Evolutionary conservation across 495 filamentous ascomycete species (phyloP), one percentile per base, ranked within the genome.

Genomic region (Hapsidospora chrysogenum): DNA sequence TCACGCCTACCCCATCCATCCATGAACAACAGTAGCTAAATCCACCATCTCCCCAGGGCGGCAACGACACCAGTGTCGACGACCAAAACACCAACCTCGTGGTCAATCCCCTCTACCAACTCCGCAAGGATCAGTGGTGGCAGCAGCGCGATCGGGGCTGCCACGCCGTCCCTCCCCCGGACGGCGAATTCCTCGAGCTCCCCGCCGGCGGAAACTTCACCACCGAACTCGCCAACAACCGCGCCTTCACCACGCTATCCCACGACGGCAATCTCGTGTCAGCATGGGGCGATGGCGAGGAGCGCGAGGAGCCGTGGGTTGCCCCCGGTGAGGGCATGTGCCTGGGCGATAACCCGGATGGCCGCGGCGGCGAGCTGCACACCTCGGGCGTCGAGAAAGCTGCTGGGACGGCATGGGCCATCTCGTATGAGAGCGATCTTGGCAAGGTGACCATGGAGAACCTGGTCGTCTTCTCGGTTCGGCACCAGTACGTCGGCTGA

Each of bases 221-320:
- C 2, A 58, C 68, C 19, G 66, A 74, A 46, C 47, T 70, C 8
- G 65, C 69, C 7, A 61, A 68, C 29, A 71, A 71, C 51, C 59
- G 56, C 6, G 60, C 47, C 1, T 48, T 52, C 11, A 70, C 66
- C 1, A 64, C 63, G 0, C 51, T 70, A 9, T 66, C 65, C 2
- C 67, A 53, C 32, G 55, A 50, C 25, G 57, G 64, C 9, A 36
- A 53, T n/a, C 52, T 42, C 25, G 44, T 45, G 3, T 43, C 47
- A 4, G 53, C 53, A 10, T 67, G 63, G 62, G 59, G 61, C 0
- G 68, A 70, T 39, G 66, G 65, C 11, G 36, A 49, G 4, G 25
- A 55, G 6, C 61, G 66, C 39, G 58, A 63, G 3, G 61, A 61
- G 21, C 49, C 60, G 46, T 67, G 58, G 54, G 44, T 47, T 20